phyloP scores from a whole-genome alignment of 2,329 filamentous ascomycete genomes.

The Lasiodiplodia gonubiensis region DNA sequence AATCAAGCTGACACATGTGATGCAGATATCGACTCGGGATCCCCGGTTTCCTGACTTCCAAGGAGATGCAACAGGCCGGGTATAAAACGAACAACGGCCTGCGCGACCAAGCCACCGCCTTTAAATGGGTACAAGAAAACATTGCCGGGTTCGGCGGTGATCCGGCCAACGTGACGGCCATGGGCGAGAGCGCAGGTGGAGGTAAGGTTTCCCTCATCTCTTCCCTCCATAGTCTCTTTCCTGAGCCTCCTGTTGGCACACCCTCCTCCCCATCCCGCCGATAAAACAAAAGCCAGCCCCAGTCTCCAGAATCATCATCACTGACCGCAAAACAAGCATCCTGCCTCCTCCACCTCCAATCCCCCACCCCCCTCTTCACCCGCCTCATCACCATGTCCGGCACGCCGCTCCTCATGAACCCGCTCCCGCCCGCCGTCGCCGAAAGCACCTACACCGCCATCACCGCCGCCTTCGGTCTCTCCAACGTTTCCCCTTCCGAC shows the following conservation, averaged over 20 bases:
- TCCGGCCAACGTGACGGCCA: conserved; percentile 45
- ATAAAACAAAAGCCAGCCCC: not conserved
- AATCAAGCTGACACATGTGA: not conserved
- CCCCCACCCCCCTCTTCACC: conserved; percentile 49
- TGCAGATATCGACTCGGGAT: conserved; percentile 42
- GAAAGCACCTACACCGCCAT: conserved; percentile 52
- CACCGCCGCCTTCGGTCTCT: conserved; percentile 49
- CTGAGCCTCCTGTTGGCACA: no score
- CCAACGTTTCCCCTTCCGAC: conserved; percentile 45
- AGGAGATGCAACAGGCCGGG: conserved; percentile 53
- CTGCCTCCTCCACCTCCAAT: conserved; percentile 35
- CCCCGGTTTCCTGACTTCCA: conserved; percentile 51
- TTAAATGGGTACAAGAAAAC: conserved; percentile 46
- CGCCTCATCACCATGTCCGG: conserved; percentile 41
- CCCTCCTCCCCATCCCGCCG: not conserved
- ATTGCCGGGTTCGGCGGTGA: conserved; percentile 49
- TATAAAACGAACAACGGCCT: conserved; percentile 44
- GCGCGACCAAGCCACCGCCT: conserved; percentile 44
- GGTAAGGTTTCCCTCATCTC: conserved; percentile 39
- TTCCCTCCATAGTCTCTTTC: no score
- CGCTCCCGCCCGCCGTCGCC: conserved; percentile 46
- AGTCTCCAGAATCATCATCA: conserved; percentile 28
- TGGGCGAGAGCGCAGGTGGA: conserved; percentile 58
- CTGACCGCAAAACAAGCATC: conserved; percentile 4
- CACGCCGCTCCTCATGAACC: conserved; percentile 47